Evolutionary conservation across 768 basidiomycete genomes (phyloP).

Genomic region (Lactarius evosmus): DNA sequence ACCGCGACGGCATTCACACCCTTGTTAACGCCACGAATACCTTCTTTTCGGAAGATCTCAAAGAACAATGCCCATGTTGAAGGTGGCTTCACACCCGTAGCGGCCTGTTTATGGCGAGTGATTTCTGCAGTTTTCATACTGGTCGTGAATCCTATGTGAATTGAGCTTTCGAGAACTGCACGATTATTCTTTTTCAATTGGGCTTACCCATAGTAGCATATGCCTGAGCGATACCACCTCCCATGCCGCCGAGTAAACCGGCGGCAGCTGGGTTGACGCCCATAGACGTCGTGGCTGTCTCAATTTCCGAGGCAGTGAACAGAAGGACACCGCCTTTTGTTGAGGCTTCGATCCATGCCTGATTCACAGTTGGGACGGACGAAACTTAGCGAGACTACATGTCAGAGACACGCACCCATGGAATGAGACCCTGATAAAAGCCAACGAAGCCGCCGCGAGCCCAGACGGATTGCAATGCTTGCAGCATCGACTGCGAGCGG

Average conservation of each 20-base stretch:
- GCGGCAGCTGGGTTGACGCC: slow-evolving; percentile 78
- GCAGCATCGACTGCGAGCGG: slow-evolving; percentile 84
- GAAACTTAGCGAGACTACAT: neutral
- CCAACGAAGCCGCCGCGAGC: slow-evolving; percentile 84
- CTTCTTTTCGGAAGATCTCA: slow-evolving; percentile 92
- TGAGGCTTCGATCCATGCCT: slow-evolving; percentile 99
- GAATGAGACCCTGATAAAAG: slow-evolving; percentile 97
- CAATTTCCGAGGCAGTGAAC: slow-evolving; percentile 95
- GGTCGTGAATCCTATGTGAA: slow-evolving; percentile 81
- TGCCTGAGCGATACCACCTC: slow-evolving; percentile 94
- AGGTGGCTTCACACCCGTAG: slow-evolving; percentile 77
- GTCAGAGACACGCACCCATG: slow-evolving; percentile 66
- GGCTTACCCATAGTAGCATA: slow-evolving; percentile 99
- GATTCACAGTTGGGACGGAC: slow-evolving; percentile 15
- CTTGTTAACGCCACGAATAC: slow-evolving; percentile 96
- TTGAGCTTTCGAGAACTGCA: neutral
- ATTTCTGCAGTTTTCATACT: slow-evolving; percentile 99
- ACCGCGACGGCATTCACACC: slow-evolving; percentile 95
- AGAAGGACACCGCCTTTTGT: slow-evolving; percentile 96
- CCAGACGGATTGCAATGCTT: slow-evolving; percentile 86
- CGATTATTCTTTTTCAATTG: neutral
- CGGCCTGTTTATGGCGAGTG: slow-evolving; percentile 89
- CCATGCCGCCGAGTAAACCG: slow-evolving; percentile 95
- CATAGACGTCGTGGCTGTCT: slow-evolving; percentile 57
- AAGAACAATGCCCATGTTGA: slow-evolving; percentile 93